Percentiles rank a stretch among this genome's conserved stretches.
Evolutionary conservation across 2,329 filamentous ascomycete species (phyloP).

Genomic region (Fusarium napiforme): DNA sequence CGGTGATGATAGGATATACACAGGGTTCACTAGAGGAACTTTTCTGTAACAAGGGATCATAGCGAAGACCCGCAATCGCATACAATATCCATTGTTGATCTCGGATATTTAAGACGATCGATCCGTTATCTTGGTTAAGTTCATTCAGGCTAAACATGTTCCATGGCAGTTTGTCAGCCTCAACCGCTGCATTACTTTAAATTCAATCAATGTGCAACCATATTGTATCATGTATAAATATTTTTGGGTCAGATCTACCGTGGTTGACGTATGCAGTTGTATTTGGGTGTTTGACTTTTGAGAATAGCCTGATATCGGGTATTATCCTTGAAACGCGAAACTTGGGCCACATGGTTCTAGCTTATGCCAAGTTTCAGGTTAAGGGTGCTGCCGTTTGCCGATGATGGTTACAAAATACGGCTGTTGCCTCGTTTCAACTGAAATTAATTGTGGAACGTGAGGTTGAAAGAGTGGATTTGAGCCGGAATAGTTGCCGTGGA

Average conservation of each 20-base stretch:
- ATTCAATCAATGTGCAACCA: neutral
- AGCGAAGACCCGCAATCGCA: neutral
- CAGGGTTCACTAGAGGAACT: neutral
- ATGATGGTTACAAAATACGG: neutral
- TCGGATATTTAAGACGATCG: neutral
- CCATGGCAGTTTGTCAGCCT: neutral
- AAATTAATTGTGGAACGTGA: constrained; percentile 10
- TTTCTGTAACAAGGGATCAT: neutral
- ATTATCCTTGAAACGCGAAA: constrained; percentile 11
- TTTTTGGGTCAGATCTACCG: neutral
- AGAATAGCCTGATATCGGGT: constrained; percentile 9
- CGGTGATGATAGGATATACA: neutral
- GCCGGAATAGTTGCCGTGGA: neutral
- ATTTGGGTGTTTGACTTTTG: neutral
- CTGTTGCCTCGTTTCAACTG: constrained; percentile 5
- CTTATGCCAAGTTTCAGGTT: constrained; percentile 15
- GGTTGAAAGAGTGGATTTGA: neutral
- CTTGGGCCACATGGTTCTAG: neutral
- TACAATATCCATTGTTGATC: neutral
- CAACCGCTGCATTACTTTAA: neutral
- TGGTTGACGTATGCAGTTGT: neutral
- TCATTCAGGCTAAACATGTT: neutral
- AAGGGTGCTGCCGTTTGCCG: neutral
- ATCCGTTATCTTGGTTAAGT: neutral
- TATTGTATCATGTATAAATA: neutral